Percentiles rank a stretch among this genome's conserved stretches.
Evolutionary conservation across 1,284 basidiomycete genomes (phyloP).

Genomic region (Abortiporus biennis): DNA sequence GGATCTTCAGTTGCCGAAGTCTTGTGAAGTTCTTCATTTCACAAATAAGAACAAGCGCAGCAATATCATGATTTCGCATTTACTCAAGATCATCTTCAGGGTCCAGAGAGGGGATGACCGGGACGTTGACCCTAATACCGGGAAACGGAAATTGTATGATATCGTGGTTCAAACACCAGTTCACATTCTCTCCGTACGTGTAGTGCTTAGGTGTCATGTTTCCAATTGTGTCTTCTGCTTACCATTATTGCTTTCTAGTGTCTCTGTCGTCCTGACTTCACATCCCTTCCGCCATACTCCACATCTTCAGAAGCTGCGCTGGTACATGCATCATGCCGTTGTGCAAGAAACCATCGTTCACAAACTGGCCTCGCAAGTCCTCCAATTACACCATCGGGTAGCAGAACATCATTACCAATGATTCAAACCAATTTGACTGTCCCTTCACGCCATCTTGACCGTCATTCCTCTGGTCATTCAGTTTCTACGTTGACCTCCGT

Average conservation of each 20-base stretch:
- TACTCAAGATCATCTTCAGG: slow-evolving; percentile 79
- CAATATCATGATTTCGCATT: slow-evolving; percentile 77
- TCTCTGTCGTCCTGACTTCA: slow-evolving; percentile 75
- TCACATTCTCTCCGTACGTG: slow-evolving; percentile 71
- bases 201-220: slow-evolving; percentile 10
- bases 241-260: slow-evolving; percentile 38
- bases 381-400: too few species aligned
- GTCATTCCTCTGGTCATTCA: too few species aligned
- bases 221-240: background rate
- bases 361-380: too few species aligned
- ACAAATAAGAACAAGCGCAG: slow-evolving; percentile 81
- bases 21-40: slow-evolving; percentile 60
- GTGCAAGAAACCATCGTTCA: too few species aligned
- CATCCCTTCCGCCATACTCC: slow-evolving; percentile 69
- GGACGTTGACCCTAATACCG: slow-evolving; percentile 57
- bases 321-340: too few species aligned
- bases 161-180: slow-evolving; percentile 86
- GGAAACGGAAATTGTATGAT: slow-evolving; percentile 80
- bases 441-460: too few species aligned
- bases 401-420: too few species aligned
- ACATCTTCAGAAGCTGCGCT: too few species aligned
- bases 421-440: too few species aligned
- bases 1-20: slow-evolving; percentile 49
- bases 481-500: too few species aligned
- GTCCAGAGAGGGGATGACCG: slow-evolving; percentile 77